Conservation (phyloP, 2,329 filamentous ascomycete genomes). For the Lanzia echinophila region DNA sequence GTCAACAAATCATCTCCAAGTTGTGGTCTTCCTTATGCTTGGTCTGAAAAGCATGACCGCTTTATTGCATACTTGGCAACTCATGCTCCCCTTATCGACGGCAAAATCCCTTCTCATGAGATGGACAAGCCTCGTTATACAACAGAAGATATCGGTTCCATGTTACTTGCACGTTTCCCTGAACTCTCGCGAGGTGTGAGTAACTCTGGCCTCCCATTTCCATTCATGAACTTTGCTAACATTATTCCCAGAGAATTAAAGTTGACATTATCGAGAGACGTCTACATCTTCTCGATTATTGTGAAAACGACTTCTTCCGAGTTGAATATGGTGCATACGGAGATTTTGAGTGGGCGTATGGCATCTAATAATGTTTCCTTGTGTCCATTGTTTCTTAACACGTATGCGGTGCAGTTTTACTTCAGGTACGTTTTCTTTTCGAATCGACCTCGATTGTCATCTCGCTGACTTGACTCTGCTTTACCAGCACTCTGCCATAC, state of each 20-base stretch:
- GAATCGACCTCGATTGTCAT: background rate
- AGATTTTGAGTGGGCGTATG: constrained; percentile 7
- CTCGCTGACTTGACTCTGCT: background rate
- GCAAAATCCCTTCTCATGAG: constrained; percentile 7
- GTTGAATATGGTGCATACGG: constrained; percentile 8
- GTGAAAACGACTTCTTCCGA: constrained; percentile 7
- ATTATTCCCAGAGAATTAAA: constrained; percentile 1
- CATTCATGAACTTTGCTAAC: background rate
- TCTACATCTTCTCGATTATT: constrained; percentile 4
- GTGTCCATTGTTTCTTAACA: background rate
- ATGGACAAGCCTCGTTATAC: background rate
- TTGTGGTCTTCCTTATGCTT: constrained; percentile 6
- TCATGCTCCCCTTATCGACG: constrained; percentile 6
- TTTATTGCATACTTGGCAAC: constrained; percentile 11
- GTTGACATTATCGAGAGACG: background rate
- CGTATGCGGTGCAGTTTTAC: background rate
- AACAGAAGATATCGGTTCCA: background rate
- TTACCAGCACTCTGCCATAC: background rate
- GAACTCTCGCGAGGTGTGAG: constrained; percentile 2
- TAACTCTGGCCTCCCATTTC: background rate
- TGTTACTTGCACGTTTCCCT: constrained; percentile 2
- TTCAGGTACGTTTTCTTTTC: background rate
- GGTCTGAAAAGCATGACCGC: constrained; percentile 9
- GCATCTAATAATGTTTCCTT: background rate
- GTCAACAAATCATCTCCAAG: constrained; percentile 7